Base-by-base conservation (phyloP, 2,329 filamentous ascomycete species). In the Fusarium algeriense region DNA sequence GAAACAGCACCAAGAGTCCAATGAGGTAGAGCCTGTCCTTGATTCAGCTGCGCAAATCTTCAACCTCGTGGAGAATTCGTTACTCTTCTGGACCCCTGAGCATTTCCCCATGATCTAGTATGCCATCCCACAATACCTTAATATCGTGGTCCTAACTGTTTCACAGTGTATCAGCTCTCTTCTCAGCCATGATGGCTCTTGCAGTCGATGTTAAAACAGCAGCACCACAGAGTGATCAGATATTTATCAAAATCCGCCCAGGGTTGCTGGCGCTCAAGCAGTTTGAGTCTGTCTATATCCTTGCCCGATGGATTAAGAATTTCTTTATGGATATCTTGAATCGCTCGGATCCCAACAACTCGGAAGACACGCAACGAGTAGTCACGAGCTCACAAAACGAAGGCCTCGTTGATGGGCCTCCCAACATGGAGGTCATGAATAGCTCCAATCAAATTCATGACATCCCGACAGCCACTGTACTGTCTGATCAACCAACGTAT, bases 281-380 rank as follows among this genome's bases (percentile, higher is more conserved):
- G 2, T 70, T 69, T 2, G 66, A 70, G 12, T 46, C 55, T 0
- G 54, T 61, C 0, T 69, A 70, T 1, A 56, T 52, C 6, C 14
- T 70, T 0, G 60, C 66, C 1, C 46, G 60, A 4, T 70, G 66
- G 67, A 70, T 70, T 5, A 49, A 30, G 2, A 70, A 58, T 10
- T 70, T 69, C 23, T 70, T 70, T 4, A 70, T 69, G 66, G 60
- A 69, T 17, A 70, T 70, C 1, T 8, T 70, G 6, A 57, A 41
- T 11, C 54, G 65, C 0, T 48, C 60, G 2, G 32, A 56, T 2
- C 13, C 34, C 0, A 2, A 3, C 0, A 13, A 11, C 1, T 1
- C 10, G 7, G 10, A 2, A n/a, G 52, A 11, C 15, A 2, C 4
- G 2, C 38, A 30, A 5, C 34, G 10, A 5, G 20, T 10, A 4